A percentile compares a stretch with the other conserved stretches of the same genome.
phyloP scores from a whole-genome alignment of 805 yeast species.

The Jamesozyma rosinii region DNA sequence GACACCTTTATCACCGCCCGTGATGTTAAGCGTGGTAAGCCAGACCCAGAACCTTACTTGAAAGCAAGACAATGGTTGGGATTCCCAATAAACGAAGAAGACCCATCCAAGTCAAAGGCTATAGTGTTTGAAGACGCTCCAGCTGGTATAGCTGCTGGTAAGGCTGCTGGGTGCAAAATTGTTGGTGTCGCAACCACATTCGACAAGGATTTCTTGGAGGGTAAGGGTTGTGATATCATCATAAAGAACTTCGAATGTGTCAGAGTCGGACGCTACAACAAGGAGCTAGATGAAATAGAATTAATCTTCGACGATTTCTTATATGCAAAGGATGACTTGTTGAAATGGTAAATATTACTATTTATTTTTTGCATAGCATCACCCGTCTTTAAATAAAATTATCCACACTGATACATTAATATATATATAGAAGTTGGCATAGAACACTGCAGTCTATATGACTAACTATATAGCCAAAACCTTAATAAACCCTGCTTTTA shows the following conservation, averaged over 20 bases:
- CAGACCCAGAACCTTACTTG: constrained; percentile 76
- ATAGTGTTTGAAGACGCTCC: constrained; percentile 86
- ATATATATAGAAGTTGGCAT: no score
- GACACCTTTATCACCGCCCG: constrained; percentile 75
- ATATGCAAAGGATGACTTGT: constrained; percentile 31
- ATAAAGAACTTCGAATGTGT: constrained; percentile 62
- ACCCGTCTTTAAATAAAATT: no score
- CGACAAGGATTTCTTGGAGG: constrained; percentile 55
- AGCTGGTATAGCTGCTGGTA: constrained; percentile 77
- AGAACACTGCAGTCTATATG: no score
- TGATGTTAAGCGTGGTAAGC: constrained; percentile 71
- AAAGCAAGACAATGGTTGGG: constrained; percentile 39
- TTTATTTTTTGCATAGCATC: no score
- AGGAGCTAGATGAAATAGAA: constrained; percentile 33
- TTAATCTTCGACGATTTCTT: constrained; percentile 32
- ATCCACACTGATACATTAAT: no score
- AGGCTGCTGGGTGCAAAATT: constrained; percentile 72
- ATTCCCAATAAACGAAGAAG: constrained; percentile 29
- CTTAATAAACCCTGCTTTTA: no score
- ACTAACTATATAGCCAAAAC: no score
- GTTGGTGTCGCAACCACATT: constrained; percentile 80
- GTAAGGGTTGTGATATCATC: constrained; percentile 74
- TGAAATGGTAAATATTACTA: constrained; percentile 29
- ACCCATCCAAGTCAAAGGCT: constrained; percentile 33
- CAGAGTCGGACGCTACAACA: constrained; percentile 45